Percentiles rank a stretch among this genome's conserved stretches.
These are phyloP conservation scores for Neodidymelliopsis sp. DNA, from an alignment of 2,329 filamentous ascomycete species.

Conservation along the genomic window DNA sequence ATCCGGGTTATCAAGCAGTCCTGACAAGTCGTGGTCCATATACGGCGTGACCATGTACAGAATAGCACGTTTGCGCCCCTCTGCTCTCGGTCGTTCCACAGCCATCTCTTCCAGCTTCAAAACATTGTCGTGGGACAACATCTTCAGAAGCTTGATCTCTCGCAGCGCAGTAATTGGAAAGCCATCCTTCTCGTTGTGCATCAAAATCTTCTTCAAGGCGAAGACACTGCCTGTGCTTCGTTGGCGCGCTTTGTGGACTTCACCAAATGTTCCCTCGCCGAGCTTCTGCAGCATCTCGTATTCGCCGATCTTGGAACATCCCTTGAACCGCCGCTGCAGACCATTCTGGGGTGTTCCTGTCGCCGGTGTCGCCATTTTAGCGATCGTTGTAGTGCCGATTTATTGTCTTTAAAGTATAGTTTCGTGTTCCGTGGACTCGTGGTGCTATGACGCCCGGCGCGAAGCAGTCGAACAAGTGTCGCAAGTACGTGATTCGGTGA, in stretches of 20 bases:
- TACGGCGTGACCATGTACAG: conserved; percentile 99
- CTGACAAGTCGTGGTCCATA: conserved; percentile 99
- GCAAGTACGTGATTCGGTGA: conserved; percentile 17
- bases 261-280: conserved; percentile 94
- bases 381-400: background rate
- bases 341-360: conserved; percentile 56
- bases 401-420: background rate
- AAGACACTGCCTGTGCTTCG: conserved; percentile 77
- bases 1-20: conserved; percentile 91
- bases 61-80: conserved; percentile 70
- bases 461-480: conserved; percentile 15
- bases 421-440: conserved; percentile 5
- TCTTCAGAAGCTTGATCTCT: conserved; percentile 96
- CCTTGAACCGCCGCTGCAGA: conserved; percentile 70
- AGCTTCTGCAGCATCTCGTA: conserved; percentile 85
- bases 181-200: conserved; percentile 99
- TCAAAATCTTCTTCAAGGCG: conserved; percentile 97
- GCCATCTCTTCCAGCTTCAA: conserved; percentile 94
- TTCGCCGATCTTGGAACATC: conserved; percentile 82
- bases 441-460: conserved; percentile 28
- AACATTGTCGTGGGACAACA: conserved; percentile 90
- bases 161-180: conserved; percentile 98
- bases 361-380: conserved; percentile 9
- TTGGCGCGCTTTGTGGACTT: conserved; percentile 89
- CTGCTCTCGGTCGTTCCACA: conserved; percentile 73